A percentile compares a stretch with the other conserved stretches of the same genome.
Evolutionary conservation across 352 stramenopile genomes (phyloP).

Genomic region (Pythium plurisporium): DNA sequence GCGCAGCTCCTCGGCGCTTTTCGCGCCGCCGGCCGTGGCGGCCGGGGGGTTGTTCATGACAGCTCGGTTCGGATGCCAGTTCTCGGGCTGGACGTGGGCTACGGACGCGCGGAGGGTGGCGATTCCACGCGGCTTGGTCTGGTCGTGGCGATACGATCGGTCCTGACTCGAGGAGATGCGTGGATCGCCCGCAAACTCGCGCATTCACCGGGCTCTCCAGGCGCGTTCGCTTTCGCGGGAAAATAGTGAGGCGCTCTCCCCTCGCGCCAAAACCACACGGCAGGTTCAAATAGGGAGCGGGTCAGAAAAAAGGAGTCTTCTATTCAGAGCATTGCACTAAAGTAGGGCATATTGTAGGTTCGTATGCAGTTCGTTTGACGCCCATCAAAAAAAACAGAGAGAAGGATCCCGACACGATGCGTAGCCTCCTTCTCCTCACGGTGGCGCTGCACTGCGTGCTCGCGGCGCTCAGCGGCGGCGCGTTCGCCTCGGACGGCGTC

Average conservation of each 20-base stretch:
- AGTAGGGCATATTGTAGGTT: conserved; percentile 4
- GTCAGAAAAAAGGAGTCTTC: background rate
- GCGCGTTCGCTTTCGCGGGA: background rate
- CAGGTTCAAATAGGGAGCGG: conserved; percentile 8
- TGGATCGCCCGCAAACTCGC: background rate
- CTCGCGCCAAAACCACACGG: conserved; percentile 4
- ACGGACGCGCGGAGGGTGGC: background rate
- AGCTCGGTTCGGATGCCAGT: background rate
- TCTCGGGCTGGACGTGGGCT: background rate
- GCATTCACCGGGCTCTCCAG: background rate
- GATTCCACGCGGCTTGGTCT: background rate
- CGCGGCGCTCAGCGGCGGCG: background rate
- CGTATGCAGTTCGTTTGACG: background rate
- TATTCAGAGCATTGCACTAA: background rate
- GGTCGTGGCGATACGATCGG: background rate
- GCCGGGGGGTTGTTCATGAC: conserved; percentile 3
- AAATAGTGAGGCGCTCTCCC: background rate
- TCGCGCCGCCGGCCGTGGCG: background rate
- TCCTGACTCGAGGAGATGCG: background rate
- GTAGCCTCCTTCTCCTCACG: conserved; percentile 9
- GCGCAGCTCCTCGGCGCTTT: conserved; percentile 43
- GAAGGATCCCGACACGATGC: background rate
- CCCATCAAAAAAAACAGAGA: background rate
- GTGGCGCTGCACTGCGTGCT: conserved; percentile 18
- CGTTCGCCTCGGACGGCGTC: background rate